Percentiles rank a stretch among this genome's conserved stretches.
phyloP scores from a whole-genome alignment of 129 eudicot species.

The Flaveria sonorensis region DNA sequence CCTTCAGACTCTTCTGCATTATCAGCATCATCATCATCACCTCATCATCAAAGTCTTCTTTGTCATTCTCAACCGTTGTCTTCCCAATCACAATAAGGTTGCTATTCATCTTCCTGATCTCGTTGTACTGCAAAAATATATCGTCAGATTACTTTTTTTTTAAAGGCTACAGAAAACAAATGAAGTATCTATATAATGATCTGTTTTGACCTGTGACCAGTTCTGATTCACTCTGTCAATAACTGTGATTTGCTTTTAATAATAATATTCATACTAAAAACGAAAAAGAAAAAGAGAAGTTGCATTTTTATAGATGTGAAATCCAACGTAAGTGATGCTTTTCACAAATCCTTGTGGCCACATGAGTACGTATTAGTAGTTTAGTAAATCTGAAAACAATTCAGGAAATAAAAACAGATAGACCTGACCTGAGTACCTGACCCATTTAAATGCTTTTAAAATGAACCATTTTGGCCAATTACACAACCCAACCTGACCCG shows the following conservation, averaged over 20 bases:
- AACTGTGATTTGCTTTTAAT: neutral
- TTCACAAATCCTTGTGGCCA: neutral
- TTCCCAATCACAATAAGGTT: slow-evolving; percentile 65
- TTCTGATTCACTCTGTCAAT: neutral
- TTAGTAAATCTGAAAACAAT: neutral
- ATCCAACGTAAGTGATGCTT: neutral
- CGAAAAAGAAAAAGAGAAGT: no score
- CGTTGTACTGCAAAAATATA: slow-evolving; percentile 53
- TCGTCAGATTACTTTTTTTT: no score
- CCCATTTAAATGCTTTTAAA: neutral
- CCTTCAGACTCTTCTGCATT: slow-evolving; percentile 96
- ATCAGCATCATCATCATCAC: slow-evolving; percentile 57
- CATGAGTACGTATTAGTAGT: neutral
- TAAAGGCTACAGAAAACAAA: neutral
- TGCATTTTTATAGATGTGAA: neutral
- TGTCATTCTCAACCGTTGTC: slow-evolving; percentile 66
- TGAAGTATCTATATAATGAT: neutral
- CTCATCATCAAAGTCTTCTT: slow-evolving; percentile 74
- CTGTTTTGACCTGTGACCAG: neutral
- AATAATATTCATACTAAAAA: neutral
- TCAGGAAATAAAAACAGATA: neutral
- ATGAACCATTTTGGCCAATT: neutral
- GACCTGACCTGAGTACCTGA: neutral
- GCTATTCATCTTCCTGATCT: slow-evolving; percentile 75
- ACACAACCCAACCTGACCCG: neutral